phyloP scores from a whole-genome alignment of 2,329 filamentous ascomycete genomes.

The Boeremia lycopersici region DNA sequence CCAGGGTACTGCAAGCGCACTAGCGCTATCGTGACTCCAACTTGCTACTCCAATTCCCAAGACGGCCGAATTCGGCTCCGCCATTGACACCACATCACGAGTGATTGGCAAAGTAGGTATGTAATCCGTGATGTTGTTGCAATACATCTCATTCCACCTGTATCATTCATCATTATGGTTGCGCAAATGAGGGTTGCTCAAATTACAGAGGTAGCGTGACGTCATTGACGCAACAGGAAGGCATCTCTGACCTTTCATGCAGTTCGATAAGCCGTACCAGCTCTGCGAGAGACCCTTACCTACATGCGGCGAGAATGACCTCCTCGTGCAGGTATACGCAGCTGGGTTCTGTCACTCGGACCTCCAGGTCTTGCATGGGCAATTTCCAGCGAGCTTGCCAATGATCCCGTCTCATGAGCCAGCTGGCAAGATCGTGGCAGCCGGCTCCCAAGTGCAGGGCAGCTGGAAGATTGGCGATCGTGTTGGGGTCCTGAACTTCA shows the following conservation, averaged over 20 bases:
- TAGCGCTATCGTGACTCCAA: constrained; percentile 4
- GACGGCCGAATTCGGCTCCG: constrained; percentile 2
- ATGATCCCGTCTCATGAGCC: constrained; percentile 45
- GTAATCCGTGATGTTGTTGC: background rate
- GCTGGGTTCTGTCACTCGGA: constrained; percentile 40
- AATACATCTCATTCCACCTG: background rate
- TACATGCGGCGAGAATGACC: constrained; percentile 25
- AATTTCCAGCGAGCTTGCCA: constrained; percentile 30
- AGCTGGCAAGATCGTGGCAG: constrained; percentile 36
- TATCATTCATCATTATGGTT: background rate
- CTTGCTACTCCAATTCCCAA: constrained; percentile 3
- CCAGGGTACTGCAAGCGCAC: background rate
- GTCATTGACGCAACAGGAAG: constrained; percentile 7
- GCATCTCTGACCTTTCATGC: background rate
- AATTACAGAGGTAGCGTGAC: constrained; percentile 23
- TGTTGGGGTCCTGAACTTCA: constrained; percentile 37
- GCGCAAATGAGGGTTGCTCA: constrained; percentile 28
- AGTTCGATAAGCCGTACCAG: constrained; percentile 27
- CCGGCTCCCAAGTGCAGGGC: constrained; percentile 32
- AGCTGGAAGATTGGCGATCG: constrained; percentile 39
- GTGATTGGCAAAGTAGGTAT: background rate
- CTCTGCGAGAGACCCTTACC: constrained; percentile 23
- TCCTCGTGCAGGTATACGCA: constrained; percentile 30
- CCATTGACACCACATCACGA: background rate
- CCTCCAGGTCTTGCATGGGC: constrained; percentile 32